Evolutionary conservation across 768 basidiomycete genomes (phyloP), one percentile per base, ranked within the genome.

Genomic region (Inosperma sp.): DNA sequence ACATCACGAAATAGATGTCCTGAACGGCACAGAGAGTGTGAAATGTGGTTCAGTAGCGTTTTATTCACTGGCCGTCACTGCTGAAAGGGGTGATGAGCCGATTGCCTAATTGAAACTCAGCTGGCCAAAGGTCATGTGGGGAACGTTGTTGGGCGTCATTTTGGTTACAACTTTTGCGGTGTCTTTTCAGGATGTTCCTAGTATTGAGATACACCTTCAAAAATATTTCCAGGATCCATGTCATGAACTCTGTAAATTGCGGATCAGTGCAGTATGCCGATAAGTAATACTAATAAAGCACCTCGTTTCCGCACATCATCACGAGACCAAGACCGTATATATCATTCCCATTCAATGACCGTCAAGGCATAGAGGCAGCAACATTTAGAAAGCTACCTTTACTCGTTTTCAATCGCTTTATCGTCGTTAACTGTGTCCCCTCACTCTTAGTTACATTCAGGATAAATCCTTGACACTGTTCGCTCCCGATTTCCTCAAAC

Each of bases 1-100:
- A 84, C 84, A 86, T 86, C 66, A 48, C 57, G 37, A 48, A 12
- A 21, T 3, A 37, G n/a, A n/a, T n/a, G n/a, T 43, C 7, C 36
- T 23, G 8, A 40, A 29, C 25, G 23, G 14, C 25, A 14, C 10
- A 41, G 13, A 22, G 39, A 41, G 34, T 36, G 13, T 17, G 21
- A 23, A 17, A 23, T 23, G 39, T 17, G 46, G 44, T 48, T 47
- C 56, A 54, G 54, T 56, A 21, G 25, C 10, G 17, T n/a, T 29
- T n/a, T 10, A 3, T 21, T 3, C 35, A 51, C 42, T 22, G 31
- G 10, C n/a, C 19, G 23, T 23, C 3, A 5, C 25, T 23, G 16
- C 46, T 27, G 34, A 47, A 47, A 36, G 34, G 34, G n/a, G n/a
- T n/a, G n/a, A n/a, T n/a, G n/a, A 39, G 35, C 25, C 44, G 12